phyloP scores from a whole-genome alignment of 306 rosid species.

The Rosa lucieae region DNA sequence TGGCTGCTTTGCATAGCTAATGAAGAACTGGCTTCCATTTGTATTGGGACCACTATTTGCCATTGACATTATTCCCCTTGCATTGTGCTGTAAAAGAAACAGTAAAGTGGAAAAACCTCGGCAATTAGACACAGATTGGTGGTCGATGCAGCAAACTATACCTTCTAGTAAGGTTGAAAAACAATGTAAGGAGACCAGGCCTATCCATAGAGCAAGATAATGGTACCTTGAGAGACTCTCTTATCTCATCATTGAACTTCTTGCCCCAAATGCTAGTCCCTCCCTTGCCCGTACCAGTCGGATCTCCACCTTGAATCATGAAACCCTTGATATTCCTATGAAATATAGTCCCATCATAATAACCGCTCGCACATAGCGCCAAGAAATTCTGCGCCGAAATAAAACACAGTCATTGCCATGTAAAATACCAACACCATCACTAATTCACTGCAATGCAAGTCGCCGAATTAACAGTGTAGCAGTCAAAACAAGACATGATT shows the following conservation, averaged over 20 bases:
- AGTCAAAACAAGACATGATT: background rate
- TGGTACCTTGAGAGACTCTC: conserved; percentile 85
- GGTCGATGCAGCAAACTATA: background rate
- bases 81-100: conserved; percentile 70
- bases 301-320: conserved; percentile 99
- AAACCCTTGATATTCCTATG: conserved; percentile 95
- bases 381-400: conserved; percentile 65
- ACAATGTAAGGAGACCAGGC: background rate
- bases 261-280: conserved; percentile 97
- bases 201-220: background rate
- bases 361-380: conserved; percentile 81
- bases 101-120: background rate
- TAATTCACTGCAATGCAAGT: background rate
- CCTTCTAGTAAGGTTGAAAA: background rate
- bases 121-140: background rate
- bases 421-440: background rate
- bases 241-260: conserved; percentile 87
- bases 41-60: conserved; percentile 97
- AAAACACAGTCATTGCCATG: conserved; percentile 9
- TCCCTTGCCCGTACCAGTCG: conserved; percentile 94
- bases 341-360: conserved; percentile 91
- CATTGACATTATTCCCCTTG: conserved; percentile 87
- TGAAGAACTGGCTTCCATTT: conserved; percentile 93
- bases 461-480: background rate
- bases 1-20: conserved; percentile 80